These are phyloP conservation scores for Millerozyma miso DNA, from an alignment of 805 yeast species.

Conservation along the genomic window DNA sequence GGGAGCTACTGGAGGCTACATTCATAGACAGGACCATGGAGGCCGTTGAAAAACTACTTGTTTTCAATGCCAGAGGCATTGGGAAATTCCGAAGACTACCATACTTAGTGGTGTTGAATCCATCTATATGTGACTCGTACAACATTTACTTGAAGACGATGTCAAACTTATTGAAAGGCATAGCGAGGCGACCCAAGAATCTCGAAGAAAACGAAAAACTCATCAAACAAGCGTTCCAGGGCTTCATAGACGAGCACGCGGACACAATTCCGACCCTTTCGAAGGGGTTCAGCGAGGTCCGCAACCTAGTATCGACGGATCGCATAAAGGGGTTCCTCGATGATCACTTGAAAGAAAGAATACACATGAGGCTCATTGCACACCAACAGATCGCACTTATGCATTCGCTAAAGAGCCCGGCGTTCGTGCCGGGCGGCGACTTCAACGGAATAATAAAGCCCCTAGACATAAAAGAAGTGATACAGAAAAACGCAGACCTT, in stretches of 20 bases:
- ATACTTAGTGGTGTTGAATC: constrained; percentile 80
- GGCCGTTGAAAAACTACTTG: constrained; percentile 53
- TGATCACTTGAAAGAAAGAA: constrained; percentile 75
- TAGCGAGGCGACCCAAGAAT: constrained; percentile 38
- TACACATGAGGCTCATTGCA: constrained; percentile 79
- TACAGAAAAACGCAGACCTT: constrained; percentile 62
- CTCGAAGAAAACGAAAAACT: constrained; percentile 52
- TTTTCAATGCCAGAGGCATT: constrained; percentile 67
- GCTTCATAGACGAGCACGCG: constrained; percentile 70
- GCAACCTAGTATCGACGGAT: constrained; percentile 40
- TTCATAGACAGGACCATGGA: constrained; percentile 46
- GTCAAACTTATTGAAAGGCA: constrained; percentile 31
- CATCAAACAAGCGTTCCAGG: constrained; percentile 43
- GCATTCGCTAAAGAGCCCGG: constrained; percentile 20
- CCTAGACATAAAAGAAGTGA: constrained; percentile 57
- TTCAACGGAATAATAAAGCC: constrained; percentile 56
- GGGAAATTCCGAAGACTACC: constrained; percentile 71
- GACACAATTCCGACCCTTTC: constrained; percentile 82
- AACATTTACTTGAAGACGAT: constrained; percentile 69
- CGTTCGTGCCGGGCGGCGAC: constrained; percentile 56
- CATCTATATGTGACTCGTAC: constrained; percentile 77
- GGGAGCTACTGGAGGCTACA: constrained; percentile 33
- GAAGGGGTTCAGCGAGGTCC: constrained; percentile 73
- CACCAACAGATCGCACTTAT: constrained; percentile 78
- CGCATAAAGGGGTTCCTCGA: constrained; percentile 64